Percentiles rank a stretch among this genome's conserved stretches.
Evolutionary conservation across 768 basidiomycete genomes (phyloP).

Genomic region (Mycena rosella): DNA sequence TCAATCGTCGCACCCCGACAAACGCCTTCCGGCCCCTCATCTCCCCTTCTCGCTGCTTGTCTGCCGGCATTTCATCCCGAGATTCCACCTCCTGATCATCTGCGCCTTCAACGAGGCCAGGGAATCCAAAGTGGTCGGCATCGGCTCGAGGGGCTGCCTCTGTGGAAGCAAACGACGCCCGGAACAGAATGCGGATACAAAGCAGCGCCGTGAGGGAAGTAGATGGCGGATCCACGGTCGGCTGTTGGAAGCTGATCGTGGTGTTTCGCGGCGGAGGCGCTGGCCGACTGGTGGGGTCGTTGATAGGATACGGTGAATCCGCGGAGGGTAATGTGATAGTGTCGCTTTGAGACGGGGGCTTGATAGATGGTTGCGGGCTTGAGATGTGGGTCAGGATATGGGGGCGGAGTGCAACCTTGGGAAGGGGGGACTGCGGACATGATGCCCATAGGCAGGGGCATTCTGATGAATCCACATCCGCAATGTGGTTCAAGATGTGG

Average conservation of each 20-base stretch:
- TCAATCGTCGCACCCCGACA: slow-evolving; percentile 64
- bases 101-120: slow-evolving; percentile 83
- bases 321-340: slow-evolving; percentile 75
- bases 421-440: slow-evolving; percentile 63
- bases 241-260: slow-evolving; percentile 68
- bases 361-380: slow-evolving; percentile 63
- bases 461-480: slow-evolving; percentile 57
- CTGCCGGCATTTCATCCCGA: slow-evolving; percentile 61
- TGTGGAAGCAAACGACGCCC: slow-evolving; percentile 79
- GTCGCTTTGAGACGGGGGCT: slow-evolving; percentile 80
- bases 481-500: slow-evolving; percentile 74
- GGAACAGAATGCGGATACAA: slow-evolving; percentile 86
- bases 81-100: slow-evolving; percentile 71
- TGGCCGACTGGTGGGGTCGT: slow-evolving; percentile 74
- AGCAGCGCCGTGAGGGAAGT: slow-evolving; percentile 85
- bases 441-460: slow-evolving; percentile 79
- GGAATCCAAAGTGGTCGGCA: slow-evolving; percentile 92
- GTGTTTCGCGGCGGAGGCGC: slow-evolving; percentile 80
- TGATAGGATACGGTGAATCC: slow-evolving; percentile 66
- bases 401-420: slow-evolving; percentile 66
- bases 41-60: slow-evolving; percentile 76
- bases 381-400: slow-evolving; percentile 87
- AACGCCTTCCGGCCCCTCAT: slow-evolving; percentile 81
- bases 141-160: slow-evolving; percentile 79
- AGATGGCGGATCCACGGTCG: slow-evolving; percentile 74